Evolutionary conservation across 2,329 filamentous ascomycete species (phyloP).

Genomic region (Pyrenochaeta sp.): DNA sequence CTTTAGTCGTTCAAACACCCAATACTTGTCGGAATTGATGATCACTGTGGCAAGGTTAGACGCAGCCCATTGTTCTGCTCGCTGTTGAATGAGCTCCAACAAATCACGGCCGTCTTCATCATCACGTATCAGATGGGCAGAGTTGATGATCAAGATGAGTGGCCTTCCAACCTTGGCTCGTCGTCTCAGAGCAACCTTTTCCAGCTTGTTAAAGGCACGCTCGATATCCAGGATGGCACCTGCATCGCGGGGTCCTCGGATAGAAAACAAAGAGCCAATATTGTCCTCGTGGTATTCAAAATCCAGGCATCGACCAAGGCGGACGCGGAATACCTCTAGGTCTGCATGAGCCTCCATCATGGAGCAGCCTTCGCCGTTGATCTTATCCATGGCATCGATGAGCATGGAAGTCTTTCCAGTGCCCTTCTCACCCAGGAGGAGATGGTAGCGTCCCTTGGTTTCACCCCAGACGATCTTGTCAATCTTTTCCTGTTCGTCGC

Average conservation of each 20-base stretch:
- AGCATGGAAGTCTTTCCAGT: slow-evolving; percentile 98
- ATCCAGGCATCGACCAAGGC: slow-evolving; percentile 91
- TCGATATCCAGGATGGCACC: slow-evolving; percentile 95
- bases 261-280: slow-evolving; percentile 94
- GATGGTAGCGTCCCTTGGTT: slow-evolving; percentile 82
- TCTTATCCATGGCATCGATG: slow-evolving; percentile 92
- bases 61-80: slow-evolving; percentile 95
- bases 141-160: slow-evolving; percentile 92
- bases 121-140: slow-evolving; percentile 87
- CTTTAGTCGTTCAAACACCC: slow-evolving; percentile 96
- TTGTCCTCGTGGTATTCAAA: slow-evolving; percentile 99
- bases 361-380: slow-evolving; percentile 84
- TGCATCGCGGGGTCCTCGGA: slow-evolving; percentile 88
- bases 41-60: slow-evolving; percentile 89
- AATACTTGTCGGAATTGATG: slow-evolving; percentile 97
- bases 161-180: slow-evolving; percentile 70
- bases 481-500: slow-evolving; percentile 81
- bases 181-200: slow-evolving; percentile 86
- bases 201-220: slow-evolving; percentile 94
- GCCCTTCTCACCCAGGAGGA: slow-evolving; percentile 93
- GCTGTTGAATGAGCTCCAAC: slow-evolving; percentile 92
- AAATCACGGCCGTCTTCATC: slow-evolving; percentile 93
- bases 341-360: slow-evolving; percentile 98
- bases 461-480: slow-evolving; percentile 82
- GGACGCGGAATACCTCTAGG: slow-evolving; percentile 90